Percentiles rank a stretch among this genome's conserved stretches.
These are phyloP conservation scores for Coleophoma crateriformis DNA, from an alignment of 2,329 filamentous ascomycete genomes.

Conservation along the genomic window DNA sequence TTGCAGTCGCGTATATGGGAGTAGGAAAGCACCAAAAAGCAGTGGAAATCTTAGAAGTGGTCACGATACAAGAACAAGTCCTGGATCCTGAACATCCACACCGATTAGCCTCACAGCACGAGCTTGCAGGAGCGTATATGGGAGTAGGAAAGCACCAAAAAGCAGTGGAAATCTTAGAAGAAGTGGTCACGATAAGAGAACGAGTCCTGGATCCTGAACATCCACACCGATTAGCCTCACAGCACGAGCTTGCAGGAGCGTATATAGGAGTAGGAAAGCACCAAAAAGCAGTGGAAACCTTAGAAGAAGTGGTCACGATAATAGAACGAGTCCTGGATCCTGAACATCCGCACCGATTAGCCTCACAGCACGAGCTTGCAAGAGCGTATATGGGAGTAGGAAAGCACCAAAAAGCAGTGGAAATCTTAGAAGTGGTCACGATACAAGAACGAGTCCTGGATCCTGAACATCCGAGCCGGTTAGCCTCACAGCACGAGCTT, in stretches of 20 bases:
- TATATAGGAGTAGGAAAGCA: neutral
- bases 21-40: neutral
- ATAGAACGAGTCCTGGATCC: neutral
- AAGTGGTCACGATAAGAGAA: neutral
- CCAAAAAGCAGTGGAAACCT: neutral
- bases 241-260: neutral
- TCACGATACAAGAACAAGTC: too few species aligned
- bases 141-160: neutral
- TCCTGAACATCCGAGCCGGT: neutral
- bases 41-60: neutral
- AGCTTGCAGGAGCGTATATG: neutral
- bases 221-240: neutral
- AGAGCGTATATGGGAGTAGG: neutral
- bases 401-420: slow-evolving; percentile 1
- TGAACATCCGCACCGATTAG: neutral
- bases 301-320: neutral
- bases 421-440: slow-evolving; percentile 1
- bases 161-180: neutral
- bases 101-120: neutral
- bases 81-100: neutral
- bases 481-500: slow-evolving; percentile 2
- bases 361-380: neutral
- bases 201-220: neutral
- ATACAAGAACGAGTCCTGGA: neutral
- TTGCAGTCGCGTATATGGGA: neutral